These are phyloP conservation scores for Haplosporangium gracile DNA, from an alignment of 192 early-diverging fungal species.

Conservation along the genomic window DNA sequence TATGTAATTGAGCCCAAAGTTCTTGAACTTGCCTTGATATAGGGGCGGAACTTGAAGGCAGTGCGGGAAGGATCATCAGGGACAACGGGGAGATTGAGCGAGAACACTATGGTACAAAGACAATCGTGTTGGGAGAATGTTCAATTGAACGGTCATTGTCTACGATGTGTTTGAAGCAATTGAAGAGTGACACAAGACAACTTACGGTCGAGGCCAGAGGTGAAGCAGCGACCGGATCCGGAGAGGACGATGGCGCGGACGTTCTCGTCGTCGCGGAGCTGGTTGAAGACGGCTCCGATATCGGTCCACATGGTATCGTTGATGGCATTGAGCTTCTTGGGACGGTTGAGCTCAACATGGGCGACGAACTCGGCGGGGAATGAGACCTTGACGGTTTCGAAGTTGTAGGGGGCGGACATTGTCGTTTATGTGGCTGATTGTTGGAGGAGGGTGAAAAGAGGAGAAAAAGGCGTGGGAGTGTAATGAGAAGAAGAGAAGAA, in stretches of 20 bases:
- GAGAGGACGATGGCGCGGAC: conserved; percentile 85
- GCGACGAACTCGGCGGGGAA: conserved; percentile 74
- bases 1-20: not conserved
- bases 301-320: conserved; percentile 58
- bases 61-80: conserved; percentile 53
- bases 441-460: not conserved
- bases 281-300: conserved; percentile 44
- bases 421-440: not conserved
- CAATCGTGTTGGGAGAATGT: not conserved
- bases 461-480: no score
- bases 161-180: no score
- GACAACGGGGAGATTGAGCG: conserved; percentile 42
- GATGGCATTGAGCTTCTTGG: conserved; percentile 88
- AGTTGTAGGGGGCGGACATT: conserved; percentile 64
- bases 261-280: conserved; percentile 64
- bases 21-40: conserved; percentile 46
- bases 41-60: conserved; percentile 53
- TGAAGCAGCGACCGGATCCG: conserved; percentile 83
- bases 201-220: conserved; percentile 92
- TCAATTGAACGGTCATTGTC: not conserved
- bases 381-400: conserved; percentile 71
- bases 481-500: not conserved
- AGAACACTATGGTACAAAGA: conserved; percentile 24
- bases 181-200: not conserved
- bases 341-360: conserved; percentile 87